A percentile compares a stretch with the other conserved stretches of the same genome.
phyloP scores from a whole-genome alignment of 228 moss, liverwort and hornwort species.

The Sphagnum magellanicum region DNA sequence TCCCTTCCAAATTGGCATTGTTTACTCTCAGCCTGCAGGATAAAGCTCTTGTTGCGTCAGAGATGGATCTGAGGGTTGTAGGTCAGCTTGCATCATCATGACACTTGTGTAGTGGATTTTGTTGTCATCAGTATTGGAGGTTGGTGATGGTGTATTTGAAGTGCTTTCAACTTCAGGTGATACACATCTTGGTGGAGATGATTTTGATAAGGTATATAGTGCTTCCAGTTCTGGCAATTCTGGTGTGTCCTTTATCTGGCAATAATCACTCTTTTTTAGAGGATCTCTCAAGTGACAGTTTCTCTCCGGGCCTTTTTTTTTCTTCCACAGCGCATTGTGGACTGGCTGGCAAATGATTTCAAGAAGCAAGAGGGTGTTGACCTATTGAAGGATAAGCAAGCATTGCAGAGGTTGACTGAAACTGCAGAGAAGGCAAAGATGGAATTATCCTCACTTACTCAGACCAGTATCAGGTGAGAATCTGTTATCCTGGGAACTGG shows the following conservation, averaged over 20 bases:
- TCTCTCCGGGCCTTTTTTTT: background rate
- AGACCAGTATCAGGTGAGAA: slow-evolving; percentile 56
- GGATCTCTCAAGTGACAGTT: too few species aligned
- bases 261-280: too few species aligned
- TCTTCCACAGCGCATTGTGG: slow-evolving; percentile 49
- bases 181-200: slow-evolving; percentile 71
- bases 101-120: background rate
- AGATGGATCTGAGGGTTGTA: background rate
- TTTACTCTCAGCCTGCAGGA: background rate
- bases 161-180: slow-evolving; percentile 29
- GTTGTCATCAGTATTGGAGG: slow-evolving; percentile 9
- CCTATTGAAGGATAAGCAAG: slow-evolving; percentile 68
- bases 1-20: background rate
- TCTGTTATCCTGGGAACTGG: background rate
- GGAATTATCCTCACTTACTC: slow-evolving; percentile 59
- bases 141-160: slow-evolving; percentile 24
- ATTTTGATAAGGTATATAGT: slow-evolving; percentile 54
- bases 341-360: slow-evolving; percentile 53
- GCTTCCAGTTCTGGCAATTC: background rate
- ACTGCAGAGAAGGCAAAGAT: slow-evolving; percentile 75
- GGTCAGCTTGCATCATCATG: background rate
- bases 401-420: slow-evolving; percentile 58
- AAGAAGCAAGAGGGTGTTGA: slow-evolving; percentile 72
- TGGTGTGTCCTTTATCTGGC: background rate
- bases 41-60: background rate